Base-by-base conservation (phyloP, 2,329 filamentous ascomycete species). In the Colletotrichum melonis region DNA sequence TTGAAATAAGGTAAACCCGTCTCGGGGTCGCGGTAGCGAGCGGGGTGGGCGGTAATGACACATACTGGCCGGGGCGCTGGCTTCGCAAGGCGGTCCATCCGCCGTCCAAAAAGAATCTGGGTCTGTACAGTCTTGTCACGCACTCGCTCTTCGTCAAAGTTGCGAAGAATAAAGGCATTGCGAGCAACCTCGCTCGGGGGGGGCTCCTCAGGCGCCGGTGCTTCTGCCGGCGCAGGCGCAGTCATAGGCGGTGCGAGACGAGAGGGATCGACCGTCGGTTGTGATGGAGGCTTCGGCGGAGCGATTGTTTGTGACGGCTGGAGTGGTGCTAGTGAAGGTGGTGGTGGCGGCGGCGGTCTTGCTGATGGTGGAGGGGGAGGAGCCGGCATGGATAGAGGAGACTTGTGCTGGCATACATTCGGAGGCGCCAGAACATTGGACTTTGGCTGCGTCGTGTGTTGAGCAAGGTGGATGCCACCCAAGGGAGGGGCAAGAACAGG, bases 1-100 rank as follows among this genome's bases (percentile, higher is more conserved):
- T 96, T 96, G 75, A 91, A 89, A 82, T 96, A 99, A 1, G 92
- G 91, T 19, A 98, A 87, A 0, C 94, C 94, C 0, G 96, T 98
- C 76, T 90, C 89, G 0, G 95, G 94, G 81, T 99, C 97, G 28
- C 92, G 90, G 82, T 97, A 98, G 67, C 91, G 91, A 14, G 96
- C 97, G 5, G 92, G 90, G 66, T 92, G 90, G 78, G 92, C 93
- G 1, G 95, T 98, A 79, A 98, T 95, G 62, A 92, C 92, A 81
- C 97, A 99, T 38, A 92, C 86, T 19, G 88, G 84, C 1, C 82
- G 79, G 16, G 87, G 84, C 3, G 87, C 80, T 22, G 87, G 88
- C 78, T 90, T 91, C 28, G 85, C 81, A 54, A 91, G 86, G 75
- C 85, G 89, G 76, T 78, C 86, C 88, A 91, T 91, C 77, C 89